Percentiles rank a stretch among this genome's conserved stretches.
Evolutionary conservation across 2,329 filamentous ascomycete genomes (phyloP).

Genomic region (Penicillium digitatum): DNA sequence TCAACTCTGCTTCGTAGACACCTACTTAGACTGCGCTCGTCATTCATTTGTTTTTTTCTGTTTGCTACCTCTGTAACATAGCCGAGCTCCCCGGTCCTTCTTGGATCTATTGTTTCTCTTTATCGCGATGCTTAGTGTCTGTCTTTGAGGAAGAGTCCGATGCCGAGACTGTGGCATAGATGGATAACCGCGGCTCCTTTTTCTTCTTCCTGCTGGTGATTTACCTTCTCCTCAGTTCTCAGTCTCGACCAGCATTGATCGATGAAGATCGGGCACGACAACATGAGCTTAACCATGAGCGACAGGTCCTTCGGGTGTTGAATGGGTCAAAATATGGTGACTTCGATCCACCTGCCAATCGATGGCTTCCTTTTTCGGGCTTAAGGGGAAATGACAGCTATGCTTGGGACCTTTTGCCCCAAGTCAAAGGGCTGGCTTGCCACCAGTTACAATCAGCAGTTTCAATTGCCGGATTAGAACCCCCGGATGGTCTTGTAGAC

Average conservation of each 20-base stretch:
- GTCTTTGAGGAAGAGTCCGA: conserved; percentile 23
- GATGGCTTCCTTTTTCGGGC: conserved; percentile 69
- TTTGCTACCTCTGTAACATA: conserved; percentile 7
- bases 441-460: conserved; percentile 48
- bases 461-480: conserved; percentile 30
- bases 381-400: conserved; percentile 70
- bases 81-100: neutral
- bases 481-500: conserved; percentile 28
- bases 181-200: conserved; percentile 48
- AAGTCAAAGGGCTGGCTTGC: conserved; percentile 62
- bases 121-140: conserved; percentile 27
- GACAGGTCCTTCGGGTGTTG: conserved; percentile 48
- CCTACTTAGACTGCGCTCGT: conserved; percentile 19
- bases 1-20: conserved; percentile 15
- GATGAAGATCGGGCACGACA: conserved; percentile 45
- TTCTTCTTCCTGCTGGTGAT: conserved; percentile 51
- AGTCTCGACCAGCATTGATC: conserved; percentile 40
- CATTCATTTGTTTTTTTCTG: conserved; percentile 19
- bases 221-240: conserved; percentile 52
- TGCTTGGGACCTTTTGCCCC: conserved; percentile 69
- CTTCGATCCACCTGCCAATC: conserved; percentile 44
- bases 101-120: conserved; percentile 1
- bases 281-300: conserved; percentile 50
- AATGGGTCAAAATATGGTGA: conserved; percentile 52
- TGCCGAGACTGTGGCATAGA: conserved; percentile 32